Base-by-base conservation (phyloP, 768 basidiomycete genomes). In the Lentinula aciculospora region DNA sequence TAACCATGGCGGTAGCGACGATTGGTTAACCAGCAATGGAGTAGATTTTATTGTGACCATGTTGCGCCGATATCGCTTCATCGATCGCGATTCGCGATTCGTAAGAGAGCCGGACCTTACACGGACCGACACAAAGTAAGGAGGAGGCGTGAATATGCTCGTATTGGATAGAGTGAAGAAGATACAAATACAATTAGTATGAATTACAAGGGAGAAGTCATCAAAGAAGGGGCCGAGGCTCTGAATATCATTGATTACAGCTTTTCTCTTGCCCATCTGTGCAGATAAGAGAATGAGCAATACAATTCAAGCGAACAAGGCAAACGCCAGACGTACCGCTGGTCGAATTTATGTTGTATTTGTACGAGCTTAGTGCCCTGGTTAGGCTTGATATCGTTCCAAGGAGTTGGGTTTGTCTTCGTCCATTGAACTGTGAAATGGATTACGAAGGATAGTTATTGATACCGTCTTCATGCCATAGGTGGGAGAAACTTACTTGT, bases 351-450 rank as follows among this genome's bases (percentile, higher is more conserved):
- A 68, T 88, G 84, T 74, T 86, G 84, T 37, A 89, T 81, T 44
- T 79, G 69, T 67, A 84, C 65, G 59, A 93, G 44, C 73, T 93
- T 93, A 54, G 81, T 89, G 62, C 82, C 82, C 71, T 94, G 84
- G 66, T 86, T 78, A 37, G 79, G 84, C 68, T 89, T 79, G 68
- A 94, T 80, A 57, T 82, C 79, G 72, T 91, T 90, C 89, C 90
- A 94, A 19, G 93, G 93, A n/a, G 85, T 85, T 31, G 92, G 92
- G 78, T 95, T 94, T 69, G n/a, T 69, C 69, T 74, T 79, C 27
- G 83, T 79, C 84, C 84, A 85, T 58, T 84, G 69, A 56, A 84
- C 82, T 83, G 57, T 3, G 56, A 2, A n/a, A 32, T 40, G 21
- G 3, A 12, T 9, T 19, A n/a, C 21, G 29, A 34, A 37, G 7